Evolutionary conservation across 2,329 filamentous ascomycete species (phyloP), one percentile per base, ranked within the genome.

Genomic region (Colletotrichum cordylinicola): DNA sequence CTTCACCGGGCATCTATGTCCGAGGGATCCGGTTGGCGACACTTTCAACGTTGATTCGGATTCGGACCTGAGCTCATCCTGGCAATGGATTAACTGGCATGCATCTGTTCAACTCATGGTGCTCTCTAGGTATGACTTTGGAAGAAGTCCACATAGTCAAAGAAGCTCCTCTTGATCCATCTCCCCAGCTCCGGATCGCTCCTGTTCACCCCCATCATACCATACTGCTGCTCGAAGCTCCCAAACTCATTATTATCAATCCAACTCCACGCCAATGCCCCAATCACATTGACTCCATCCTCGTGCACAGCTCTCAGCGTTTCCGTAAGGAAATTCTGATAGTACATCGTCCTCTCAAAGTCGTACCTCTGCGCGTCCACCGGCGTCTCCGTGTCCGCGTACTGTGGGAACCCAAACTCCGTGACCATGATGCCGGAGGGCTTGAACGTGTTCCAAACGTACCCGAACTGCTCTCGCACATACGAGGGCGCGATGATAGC

Each of bases 401-500:
- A 90, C 0, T 90, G 86, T 6, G 90, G 88, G 79, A 91, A 92
- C 0, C 91, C 91, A 77, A 92, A 92, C 79, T 93, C 91, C 8
- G 87, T 86, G 7, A 92, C 82, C 27, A 84, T 83, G 9, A 90
- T 60, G 2, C 69, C 83, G 0, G 89, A 88, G 0, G 82, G 80
- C 37, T 82, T 86, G 85, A 88, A 93, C 0, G 89, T 92, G 81
- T 92, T 92, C 85, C 88, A 91, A 3, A 93, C 82, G 79, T 92
- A 93, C 77, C 85, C 88, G 6, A 91, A 84, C 77, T 90, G 89
- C 69, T 85, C 86, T 68, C 90, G 86, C n/a, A 93, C 86, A 78
- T 91, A 92, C 3, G 85, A 86, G 0, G 91, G 91, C 0, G 91
- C 89, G 39, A 89, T 88, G 81, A 92, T 91, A n/a, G 90, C 87